These are phyloP conservation scores for Chaetomium cochliodes DNA, from an alignment of 495 filamentous ascomycete species.

Conservation along the genomic window DNA sequence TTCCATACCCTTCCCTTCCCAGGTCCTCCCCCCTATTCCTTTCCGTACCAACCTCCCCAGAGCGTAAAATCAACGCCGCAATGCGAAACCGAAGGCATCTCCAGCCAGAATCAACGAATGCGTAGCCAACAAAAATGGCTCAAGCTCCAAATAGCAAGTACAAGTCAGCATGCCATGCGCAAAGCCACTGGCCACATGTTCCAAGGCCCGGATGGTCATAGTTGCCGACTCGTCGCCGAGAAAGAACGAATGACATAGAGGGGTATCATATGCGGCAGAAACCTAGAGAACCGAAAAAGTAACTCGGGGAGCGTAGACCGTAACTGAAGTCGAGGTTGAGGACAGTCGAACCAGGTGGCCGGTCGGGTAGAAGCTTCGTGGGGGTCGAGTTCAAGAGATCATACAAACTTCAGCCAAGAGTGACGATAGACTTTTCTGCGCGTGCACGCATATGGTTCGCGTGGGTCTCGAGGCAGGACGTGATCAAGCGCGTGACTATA, in stretches of 20 bases:
- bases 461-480: conserved; percentile 79
- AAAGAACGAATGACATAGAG: conserved; percentile 1
- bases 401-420: conserved; percentile 14
- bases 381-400: neutral
- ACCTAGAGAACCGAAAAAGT: neutral
- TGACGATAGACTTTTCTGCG: conserved; percentile 60
- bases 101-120: neutral
- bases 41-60: neutral
- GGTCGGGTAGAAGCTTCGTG: neutral
- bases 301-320: neutral
- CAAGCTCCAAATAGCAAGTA: neutral
- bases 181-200: neutral
- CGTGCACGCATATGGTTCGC: conserved; percentile 73
- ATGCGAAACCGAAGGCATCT: neutral
- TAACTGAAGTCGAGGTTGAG: neutral
- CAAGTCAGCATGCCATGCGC: neutral
- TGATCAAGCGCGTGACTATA: conserved; percentile 82
- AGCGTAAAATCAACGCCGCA: neutral
- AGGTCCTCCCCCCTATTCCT: neutral
- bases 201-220: neutral
- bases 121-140: neutral
- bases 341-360: neutral
- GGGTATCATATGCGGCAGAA: conserved; percentile 7
- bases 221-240: neutral
- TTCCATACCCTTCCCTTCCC: neutral